Percentiles rank a stretch among this genome's conserved stretches.
Evolutionary conservation across 805 yeast genomes (phyloP).

Genomic region (Pichia eremophila): DNA sequence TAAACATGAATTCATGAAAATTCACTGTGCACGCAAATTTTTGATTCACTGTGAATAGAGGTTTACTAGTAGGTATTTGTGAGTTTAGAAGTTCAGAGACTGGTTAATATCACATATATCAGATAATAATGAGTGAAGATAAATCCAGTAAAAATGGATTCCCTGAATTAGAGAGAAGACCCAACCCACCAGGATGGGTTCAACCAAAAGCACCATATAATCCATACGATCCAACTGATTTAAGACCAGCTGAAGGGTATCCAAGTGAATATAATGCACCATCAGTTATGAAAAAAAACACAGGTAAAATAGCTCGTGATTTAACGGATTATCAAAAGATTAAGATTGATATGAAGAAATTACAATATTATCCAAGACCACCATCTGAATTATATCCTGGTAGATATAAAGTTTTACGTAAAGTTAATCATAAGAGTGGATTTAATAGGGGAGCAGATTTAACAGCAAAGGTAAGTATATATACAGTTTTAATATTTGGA

Average conservation of each 20-base stretch:
- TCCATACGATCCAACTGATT: conserved; percentile 72
- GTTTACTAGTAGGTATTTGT: too few relatives aligned
- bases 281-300: conserved; percentile 41
- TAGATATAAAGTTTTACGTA: conserved; percentile 59
- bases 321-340: conserved; percentile 60
- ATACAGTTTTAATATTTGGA: conserved; percentile 44
- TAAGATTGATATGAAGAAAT: conserved; percentile 61
- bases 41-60: too few relatives aligned
- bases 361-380: conserved; percentile 75
- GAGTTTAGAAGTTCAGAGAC: too few relatives aligned
- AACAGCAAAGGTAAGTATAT: conserved; percentile 43
- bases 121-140: background rate
- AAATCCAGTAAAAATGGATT: conserved; percentile 1
- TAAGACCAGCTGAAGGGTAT: conserved; percentile 74
- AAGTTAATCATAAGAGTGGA: conserved; percentile 41
- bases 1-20: too few relatives aligned
- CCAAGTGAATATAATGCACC: conserved; percentile 75
- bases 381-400: conserved; percentile 68
- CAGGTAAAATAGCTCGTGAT: conserved; percentile 43
- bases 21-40: too few relatives aligned
- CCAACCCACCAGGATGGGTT: conserved; percentile 72
- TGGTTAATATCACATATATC: background rate
- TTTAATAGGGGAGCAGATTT: conserved; percentile 54
- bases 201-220: conserved; percentile 80
- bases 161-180: conserved; percentile 43